Percentiles rank a stretch among this genome's conserved stretches.
phyloP scores from a whole-genome alignment of 345 rosid genomes.

The Turnera subulata region DNA sequence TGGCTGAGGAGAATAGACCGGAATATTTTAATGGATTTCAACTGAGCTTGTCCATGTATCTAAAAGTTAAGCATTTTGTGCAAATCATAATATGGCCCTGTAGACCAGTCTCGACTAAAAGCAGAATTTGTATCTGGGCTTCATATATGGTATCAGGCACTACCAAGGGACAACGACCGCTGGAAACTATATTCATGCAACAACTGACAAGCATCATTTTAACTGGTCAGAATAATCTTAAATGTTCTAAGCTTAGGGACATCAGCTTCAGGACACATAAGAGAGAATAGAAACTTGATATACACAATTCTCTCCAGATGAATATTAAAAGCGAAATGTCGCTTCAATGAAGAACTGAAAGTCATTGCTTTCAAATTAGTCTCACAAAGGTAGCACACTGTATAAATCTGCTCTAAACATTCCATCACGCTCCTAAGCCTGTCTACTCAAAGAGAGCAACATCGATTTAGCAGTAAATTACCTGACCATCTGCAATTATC shows the following conservation, averaged over 20 bases:
- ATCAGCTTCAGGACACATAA: no score
- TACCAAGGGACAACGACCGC: background rate
- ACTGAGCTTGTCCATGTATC: no score
- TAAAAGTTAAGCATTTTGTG: background rate
- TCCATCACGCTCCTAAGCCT: background rate
- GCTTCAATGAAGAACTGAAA: no score
- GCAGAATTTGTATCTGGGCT: background rate
- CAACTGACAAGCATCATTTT: no score
- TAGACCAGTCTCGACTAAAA: background rate
- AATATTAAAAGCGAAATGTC: no score
- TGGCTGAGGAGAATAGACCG: no score
- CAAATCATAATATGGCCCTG: no score
- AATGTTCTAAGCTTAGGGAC: no score
- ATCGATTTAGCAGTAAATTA: conserved; percentile 20
- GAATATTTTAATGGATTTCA: no score
- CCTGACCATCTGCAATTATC: conserved; percentile 99
- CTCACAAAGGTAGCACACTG: no score
- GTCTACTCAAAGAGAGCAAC: background rate
- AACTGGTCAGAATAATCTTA: no score
- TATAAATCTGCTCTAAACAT: background rate
- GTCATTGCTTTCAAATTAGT: background rate
- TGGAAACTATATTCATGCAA: background rate
- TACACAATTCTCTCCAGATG: background rate
- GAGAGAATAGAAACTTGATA: background rate
- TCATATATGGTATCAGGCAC: background rate